Evolutionary conservation across 2,329 filamentous ascomycete genomes (phyloP), one percentile per base, ranked within the genome.

Genomic region (Rhynchosporium graminicola): DNA sequence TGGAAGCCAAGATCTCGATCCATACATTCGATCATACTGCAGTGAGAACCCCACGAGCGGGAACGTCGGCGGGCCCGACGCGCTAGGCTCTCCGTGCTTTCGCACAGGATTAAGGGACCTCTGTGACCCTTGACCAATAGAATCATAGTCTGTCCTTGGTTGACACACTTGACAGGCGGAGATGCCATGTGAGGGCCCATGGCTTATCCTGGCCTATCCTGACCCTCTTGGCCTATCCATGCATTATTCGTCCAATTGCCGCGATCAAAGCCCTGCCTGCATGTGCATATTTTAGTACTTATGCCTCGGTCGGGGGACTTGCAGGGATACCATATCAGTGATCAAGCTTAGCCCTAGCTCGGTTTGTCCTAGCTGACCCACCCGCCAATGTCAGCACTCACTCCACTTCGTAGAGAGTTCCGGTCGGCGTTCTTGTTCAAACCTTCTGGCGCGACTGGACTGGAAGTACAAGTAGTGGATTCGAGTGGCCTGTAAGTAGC

Each of bases 381-480:
- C 50, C 31, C 36, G 50, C 33, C 15, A 36, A 33, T 20, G 50
- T 3, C 20, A 29, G 9, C 20, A 29, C 45, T 29, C 9, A 47
- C 20, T 20, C 20, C 20, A 20, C 20, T 20, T 20, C 20, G 20
- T 20, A 20, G 20, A 26, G 5, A 9, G n/a, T 29, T 10, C 31
- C 46, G 33, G 29, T 10, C 51, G 51, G 51, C 51, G 33, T 54
- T 54, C 40, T 54, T 54, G 33, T 54, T 20, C 20, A 54, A 54
- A 42, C 36, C 51, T 54, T 54, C 36, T 54, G 51, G 51, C 36
- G 51, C 51, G 50, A 54, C 50, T 54, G 51, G 51, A 20, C 33
- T 40, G 20, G 31, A 20, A 26, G 43, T n/a, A 3, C 7, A 46
- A 10, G 15, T 45, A 46, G 43, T 8, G n/a, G n/a, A 12, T 54